Evolutionary conservation across 805 yeast species (phyloP), one percentile per base, ranked within the genome.

Genomic region (Candida odintsovae): DNA sequence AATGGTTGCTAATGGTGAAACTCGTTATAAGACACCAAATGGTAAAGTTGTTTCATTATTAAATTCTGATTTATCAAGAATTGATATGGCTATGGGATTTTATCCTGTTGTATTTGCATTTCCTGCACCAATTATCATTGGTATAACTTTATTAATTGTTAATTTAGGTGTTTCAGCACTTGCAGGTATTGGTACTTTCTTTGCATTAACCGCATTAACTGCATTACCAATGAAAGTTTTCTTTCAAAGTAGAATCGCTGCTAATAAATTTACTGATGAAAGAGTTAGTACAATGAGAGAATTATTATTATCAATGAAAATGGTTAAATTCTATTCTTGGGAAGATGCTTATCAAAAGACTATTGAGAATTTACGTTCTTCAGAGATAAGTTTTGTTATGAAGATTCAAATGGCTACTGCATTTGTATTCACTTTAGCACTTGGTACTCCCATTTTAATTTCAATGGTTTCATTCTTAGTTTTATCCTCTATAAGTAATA

Each of bases 251-350:
- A 76, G 95, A 55, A 63, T 61, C 26, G 61, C 61, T 25, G 80
- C 82, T 20, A 77, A 78, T 50, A 64, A 67, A 11, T 72, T 63
- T 54, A 84, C 89, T 15, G 94, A 86, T 62, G 57, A 67, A 25
- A 73, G 95, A 54, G 80, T 84, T 13, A 65, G 70, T 41, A 66
- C 68, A 51, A 72, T 80, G 50, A 76, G 82, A 53, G 87, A 82
- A 57, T 73, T 80, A 12, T 64, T 82, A 49, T 72, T 71, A 50
- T 73, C 77, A 55, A 73, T 82, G 65, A 80, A 77, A 54, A 73
- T 83, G 60, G 83, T 87, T 64, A 87, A 87, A 66, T 83, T 74
- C 62, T 88, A 87, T 60, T 81, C 90, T 2, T 87, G 95, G 95
- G 96, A 88, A 66, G 71, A 71, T n/a, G 86, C 95, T 1, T 88